Base-by-base conservation (phyloP, 495 filamentous ascomycete genomes). In the Ramalina intermedia region DNA sequence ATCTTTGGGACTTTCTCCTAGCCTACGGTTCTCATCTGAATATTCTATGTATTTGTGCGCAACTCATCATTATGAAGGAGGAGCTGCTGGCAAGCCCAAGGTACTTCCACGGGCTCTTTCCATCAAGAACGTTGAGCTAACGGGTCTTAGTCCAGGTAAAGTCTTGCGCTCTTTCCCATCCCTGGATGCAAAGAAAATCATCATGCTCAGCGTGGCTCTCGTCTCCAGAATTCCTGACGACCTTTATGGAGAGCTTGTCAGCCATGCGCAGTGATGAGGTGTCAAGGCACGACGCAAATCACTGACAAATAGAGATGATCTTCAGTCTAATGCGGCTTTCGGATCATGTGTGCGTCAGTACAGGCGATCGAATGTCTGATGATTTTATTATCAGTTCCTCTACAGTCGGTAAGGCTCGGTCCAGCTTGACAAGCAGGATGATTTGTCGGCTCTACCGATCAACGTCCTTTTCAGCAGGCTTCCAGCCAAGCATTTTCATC, bases 1-100 rank as follows among this genome's bases (percentile, higher is more conserved):
- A 82, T 47, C 72, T 96, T n/a, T 99, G 91, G 91, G 91, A 99
- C 63, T 99, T 99, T 56, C 69, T 96, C 12, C 87, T 99, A 60
- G 89, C 91, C 0, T 99, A 95, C 57, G 91, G 91, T 0, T 75
- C 86, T 33, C 93, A 96, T 64, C 60, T 96, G 41, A 99, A 99
- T 56, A 85, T 99, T 43, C 61, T 99, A 9, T 96, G 93, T 58
- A 95, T 99, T 54, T 93, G 96, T 21, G 87, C 88, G n/a, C 91
- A 99, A 64, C 68, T 99, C 43, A 76, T 94, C 37, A 74, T 91
- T 52, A 86, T 95, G 66, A 71, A 88, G 45, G 87, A 93, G 46
- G 77, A 80, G 41, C 78, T 99, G 47, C 66, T 96, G 52, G 75
- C 74, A 36, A 89, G 81, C 54, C 72, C 80, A 39, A 96, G 85